Base-by-base conservation (phyloP, 2,329 filamentous ascomycete genomes). In the Capronia americana region DNA sequence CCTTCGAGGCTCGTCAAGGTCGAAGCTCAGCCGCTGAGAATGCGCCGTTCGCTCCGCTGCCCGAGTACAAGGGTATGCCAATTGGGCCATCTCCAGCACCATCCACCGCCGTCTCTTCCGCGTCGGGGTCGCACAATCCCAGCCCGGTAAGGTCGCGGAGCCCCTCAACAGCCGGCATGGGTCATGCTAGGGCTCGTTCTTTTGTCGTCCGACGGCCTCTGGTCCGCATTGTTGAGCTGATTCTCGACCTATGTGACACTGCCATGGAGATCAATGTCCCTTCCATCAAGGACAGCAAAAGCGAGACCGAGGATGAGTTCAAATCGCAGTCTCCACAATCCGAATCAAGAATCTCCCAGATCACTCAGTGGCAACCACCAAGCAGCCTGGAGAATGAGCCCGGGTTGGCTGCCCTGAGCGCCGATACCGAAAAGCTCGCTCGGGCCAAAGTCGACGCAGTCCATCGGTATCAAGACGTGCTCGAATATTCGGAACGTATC, bases 401-500 rank as follows among this genome's bases (percentile, higher is more conserved):
- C 74, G 95, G 95, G 0, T 82, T 99, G 26, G 90, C 92, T 44
- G 79, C 93, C 28, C 82, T 99, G n/a, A 97, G 93, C 76, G 86
- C 91, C 14, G 95, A 99, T 75, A 98, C 93, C 0, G 92, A 95
- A 76, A 89, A 86, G 74, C 86, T 92, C 46, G 91, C 93, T 28
- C 92, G 89, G 74, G 87, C 90, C 53, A 99, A 99, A 77, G 92
- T 98, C 1, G 95, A 99, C 74, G 92, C 94, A 4, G 92, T 98
- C 6, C 88, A 96, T 70, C 91, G 95, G 38, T 92, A 98, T 77
- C 90, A 94, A 58, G 90, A 90, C 73, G 96, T 98, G 58, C 89
- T 99, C 34, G 95, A 99, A 77, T 99, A 99, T 76, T 90, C 93
- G 0, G 95, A 99, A 79, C 89, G 96, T 34, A 97, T 99, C 70